Conservation (phyloP, 331 rosid genomes). For the Spiraea crenata region DNA sequence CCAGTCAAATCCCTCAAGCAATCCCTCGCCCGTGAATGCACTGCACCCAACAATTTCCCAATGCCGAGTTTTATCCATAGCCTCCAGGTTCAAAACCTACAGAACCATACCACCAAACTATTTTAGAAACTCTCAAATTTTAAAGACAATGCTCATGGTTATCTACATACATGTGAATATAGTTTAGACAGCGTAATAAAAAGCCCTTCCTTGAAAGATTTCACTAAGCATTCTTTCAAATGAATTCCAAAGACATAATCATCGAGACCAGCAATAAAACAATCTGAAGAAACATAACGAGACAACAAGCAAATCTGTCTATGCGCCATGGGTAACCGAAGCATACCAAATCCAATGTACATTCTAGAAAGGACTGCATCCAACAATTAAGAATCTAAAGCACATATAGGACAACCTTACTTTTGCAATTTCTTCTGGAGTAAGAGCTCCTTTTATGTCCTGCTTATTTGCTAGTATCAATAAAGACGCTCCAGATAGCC, state of each 20-base stretch:
- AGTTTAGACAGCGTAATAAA: no score
- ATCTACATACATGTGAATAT: no score
- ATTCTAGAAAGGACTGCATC: slow-evolving; percentile 2
- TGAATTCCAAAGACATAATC: no score
- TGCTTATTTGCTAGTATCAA: slow-evolving; percentile 88
- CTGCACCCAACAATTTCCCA: slow-evolving; percentile 83
- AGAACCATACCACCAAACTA: neutral
- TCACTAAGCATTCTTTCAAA: no score
- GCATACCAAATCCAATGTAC: neutral
- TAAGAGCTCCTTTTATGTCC: slow-evolving; percentile 74
- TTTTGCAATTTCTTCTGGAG: slow-evolving; percentile 70
- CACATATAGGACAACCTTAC: slow-evolving; percentile 23
- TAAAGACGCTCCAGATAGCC: slow-evolving; percentile 77
- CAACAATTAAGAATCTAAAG: neutral
- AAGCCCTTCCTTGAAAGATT: no score
- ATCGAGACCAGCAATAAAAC: no score
- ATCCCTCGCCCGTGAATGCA: slow-evolving; percentile 73
- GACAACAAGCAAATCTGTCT: neutral
- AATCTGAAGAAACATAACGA: neutral
- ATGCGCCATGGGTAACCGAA: neutral
- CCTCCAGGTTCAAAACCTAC: slow-evolving; percentile 76
- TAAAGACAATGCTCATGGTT: neutral
- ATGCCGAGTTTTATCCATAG: slow-evolving; percentile 70
- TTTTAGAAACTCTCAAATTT: slow-evolving; percentile 4
- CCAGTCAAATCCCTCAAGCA: slow-evolving; percentile 83